phyloP scores from a whole-genome alignment of 805 yeast species.

The Ogataea populi-albae region DNA sequence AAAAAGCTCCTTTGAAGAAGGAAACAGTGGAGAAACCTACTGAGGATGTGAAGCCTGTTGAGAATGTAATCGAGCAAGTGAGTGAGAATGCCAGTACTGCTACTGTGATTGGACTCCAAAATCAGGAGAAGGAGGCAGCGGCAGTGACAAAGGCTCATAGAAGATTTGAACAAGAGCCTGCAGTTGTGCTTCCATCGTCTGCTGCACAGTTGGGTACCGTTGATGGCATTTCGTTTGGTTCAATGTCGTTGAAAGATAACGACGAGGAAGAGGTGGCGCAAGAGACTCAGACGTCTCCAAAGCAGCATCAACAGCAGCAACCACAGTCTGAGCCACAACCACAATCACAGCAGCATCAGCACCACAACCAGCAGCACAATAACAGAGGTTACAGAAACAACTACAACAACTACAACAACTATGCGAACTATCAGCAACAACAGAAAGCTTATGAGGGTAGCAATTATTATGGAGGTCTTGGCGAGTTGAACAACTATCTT shows the following conservation, averaged over 20 bases:
- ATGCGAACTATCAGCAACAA: constrained; percentile 18
- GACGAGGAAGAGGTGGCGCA: constrained; percentile 27
- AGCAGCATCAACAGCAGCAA: constrained; percentile 20
- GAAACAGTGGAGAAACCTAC: too few relatives aligned
- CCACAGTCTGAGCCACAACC: constrained; percentile 22
- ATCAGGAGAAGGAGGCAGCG: constrained; percentile 5
- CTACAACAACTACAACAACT: constrained; percentile 15
- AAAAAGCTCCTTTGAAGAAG: constrained; percentile 16
- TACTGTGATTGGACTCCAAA: background rate
- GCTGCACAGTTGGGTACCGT: constrained; percentile 43
- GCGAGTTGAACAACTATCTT: constrained; percentile 27
- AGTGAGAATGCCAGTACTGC: constrained; percentile 1
- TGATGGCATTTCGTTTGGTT: constrained; percentile 55
- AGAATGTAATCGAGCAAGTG: constrained; percentile 6
- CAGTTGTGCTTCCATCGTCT: constrained; percentile 46
- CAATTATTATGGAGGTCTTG: constrained; percentile 23
- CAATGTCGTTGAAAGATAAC: constrained; percentile 47
- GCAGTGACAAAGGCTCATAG: constrained; percentile 6
- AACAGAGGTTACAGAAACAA: constrained; percentile 21
- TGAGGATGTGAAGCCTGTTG: constrained; percentile 16
- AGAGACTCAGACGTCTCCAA: constrained; percentile 17
- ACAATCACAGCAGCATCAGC: constrained; percentile 18
- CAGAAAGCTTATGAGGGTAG: constrained; percentile 18
- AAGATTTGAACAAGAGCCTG: constrained; percentile 22
- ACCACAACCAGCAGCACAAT: constrained; percentile 22